Base-by-base conservation (phyloP, 345 rosid species). In the Aquilaria sinensis region DNA sequence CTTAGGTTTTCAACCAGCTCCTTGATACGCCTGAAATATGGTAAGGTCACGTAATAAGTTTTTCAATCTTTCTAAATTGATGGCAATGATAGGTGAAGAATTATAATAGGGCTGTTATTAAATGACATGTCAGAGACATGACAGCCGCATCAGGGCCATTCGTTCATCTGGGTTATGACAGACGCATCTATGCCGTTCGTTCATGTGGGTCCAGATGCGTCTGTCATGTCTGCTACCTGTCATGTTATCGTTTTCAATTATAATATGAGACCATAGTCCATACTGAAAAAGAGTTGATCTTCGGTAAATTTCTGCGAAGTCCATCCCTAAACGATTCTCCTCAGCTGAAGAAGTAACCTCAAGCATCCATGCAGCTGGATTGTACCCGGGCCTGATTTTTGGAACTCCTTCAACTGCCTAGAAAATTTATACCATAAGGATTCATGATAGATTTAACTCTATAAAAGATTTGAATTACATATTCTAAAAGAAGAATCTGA, bases 321-420 rank as follows among this genome's bases (percentile, higher is more conserved):
- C 91, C 62, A 94, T 72, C 3, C 86, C 88, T 43, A 94, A 83
- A 12, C 87, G 85, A 50, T 15, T 74, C 71, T 94, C 99, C 78
- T 94, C 97, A 2, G 81, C 76, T 2, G 83, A 60, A 54, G 89
- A 85, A 57, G 96, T 94, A 61, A 88, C 88, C 14, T 94, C 97
- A 62, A 94, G 99, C 94, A 94, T 94, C 99, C 99, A 94, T 46
- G 97, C 90, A 66, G 99, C 97, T 58, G 99, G 97, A 58, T 94
- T 94, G 63, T 82, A 81, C 41, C 96, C 96, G 12, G 83, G 64
- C 72, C 71, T 86, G 70, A 94, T 94, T 81, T 82, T 88, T 62
- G 78, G 80, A 75, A 94, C 88, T 37, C 99, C 97, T 66, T 86
- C 95, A 73, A 88, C 67, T 51, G 90, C 86, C 97, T 94, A 70